Evolutionary conservation across 2,329 filamentous ascomycete genomes (phyloP), one percentile per base, ranked within the genome.

Genomic region (Alternaria conjuncta): DNA sequence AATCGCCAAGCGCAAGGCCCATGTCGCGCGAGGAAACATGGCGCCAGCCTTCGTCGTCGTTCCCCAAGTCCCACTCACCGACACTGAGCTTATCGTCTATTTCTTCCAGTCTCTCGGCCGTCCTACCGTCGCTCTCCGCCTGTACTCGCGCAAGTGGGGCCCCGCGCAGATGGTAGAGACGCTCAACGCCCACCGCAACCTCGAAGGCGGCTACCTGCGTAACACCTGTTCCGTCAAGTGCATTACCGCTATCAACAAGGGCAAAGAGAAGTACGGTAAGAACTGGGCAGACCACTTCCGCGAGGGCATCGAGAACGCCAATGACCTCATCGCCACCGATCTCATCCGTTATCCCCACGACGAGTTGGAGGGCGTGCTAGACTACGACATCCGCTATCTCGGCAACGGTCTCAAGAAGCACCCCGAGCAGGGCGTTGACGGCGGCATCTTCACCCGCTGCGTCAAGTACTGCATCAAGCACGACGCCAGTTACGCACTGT

Each of bases 211-310:
- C 0, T 79, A 77, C 25, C 64, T 76, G 1, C 68, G 71, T 2
- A 79, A 79, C 44, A 78, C 76, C 0, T 71, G 68, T 44, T 72
- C 70, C 0, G 74, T 77, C 2, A 78, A 76, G 50, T 76, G 71
- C 54, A 73, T 67, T 0, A 73, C 67, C 0, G 71, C 73, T 0
- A 66, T 77, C 25, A 74, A 71, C 49, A 63, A 61, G 2, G 73
- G 72, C 2, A 56, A 30, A 3, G 57, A 66, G 23, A 30, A 30
- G 5, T 71, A 55, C n/a, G 73, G 72, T 4, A 45, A 57, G 0
- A 41, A 67, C 0, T 77, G 74, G 74, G 65, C 72, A 9, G 55
- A 30, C 0, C 11, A 60, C 0, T 25, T 59, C 4, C 54, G 64
- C 6, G 45, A 28, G 0, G 49, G 50, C 1, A 72, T 78, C 43